Evolutionary conservation across 805 yeast species (phyloP).

Genomic region (Lipomyces mesembrius): DNA sequence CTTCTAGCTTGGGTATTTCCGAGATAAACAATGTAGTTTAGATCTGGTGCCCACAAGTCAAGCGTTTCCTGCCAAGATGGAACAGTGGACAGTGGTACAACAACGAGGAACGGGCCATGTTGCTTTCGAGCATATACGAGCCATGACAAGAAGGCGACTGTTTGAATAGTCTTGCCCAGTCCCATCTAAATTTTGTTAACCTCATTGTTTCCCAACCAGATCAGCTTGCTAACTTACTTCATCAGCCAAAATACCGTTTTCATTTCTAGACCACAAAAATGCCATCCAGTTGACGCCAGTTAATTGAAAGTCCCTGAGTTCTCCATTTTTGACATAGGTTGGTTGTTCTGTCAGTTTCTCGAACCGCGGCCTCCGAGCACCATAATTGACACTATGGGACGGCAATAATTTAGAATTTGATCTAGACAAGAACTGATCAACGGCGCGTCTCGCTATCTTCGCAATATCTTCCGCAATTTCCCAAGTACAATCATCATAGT

Average conservation of each 20-base stretch:
- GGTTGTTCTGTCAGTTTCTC: slow-evolving; percentile 90
- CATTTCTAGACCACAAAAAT: slow-evolving; percentile 94
- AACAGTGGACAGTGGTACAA: slow-evolving; percentile 92
- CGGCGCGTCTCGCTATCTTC: slow-evolving; percentile 79
- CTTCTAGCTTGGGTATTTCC: slow-evolving; percentile 89
- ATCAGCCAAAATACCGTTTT: slow-evolving; percentile 96
- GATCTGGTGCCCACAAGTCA: slow-evolving; percentile 96
- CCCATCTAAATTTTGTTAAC: slow-evolving; percentile 67
- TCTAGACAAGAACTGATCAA: slow-evolving; percentile 79
- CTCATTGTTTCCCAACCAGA: background rate
- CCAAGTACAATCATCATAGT: slow-evolving; percentile 97
- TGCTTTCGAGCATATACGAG: slow-evolving; percentile 92
- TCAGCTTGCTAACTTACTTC: slow-evolving; percentile 50
- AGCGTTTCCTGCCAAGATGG: slow-evolving; percentile 99
- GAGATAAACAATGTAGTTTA: slow-evolving; percentile 88
- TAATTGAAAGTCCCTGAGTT: slow-evolving; percentile 93
- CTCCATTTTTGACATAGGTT: slow-evolving; percentile 84
- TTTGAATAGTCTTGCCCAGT: slow-evolving; percentile 95
- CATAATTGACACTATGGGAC: slow-evolving; percentile 75
- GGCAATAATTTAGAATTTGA: slow-evolving; percentile 85
- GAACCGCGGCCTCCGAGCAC: slow-evolving; percentile 76
- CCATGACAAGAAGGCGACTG: slow-evolving; percentile 94
- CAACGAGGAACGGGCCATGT: slow-evolving; percentile 95
- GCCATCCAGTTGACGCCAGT: slow-evolving; percentile 99
- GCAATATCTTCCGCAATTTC: slow-evolving; percentile 90